Evolutionary conservation across 352 stramenopile species (phyloP).

Genomic region (Discostella stelligera): DNA sequence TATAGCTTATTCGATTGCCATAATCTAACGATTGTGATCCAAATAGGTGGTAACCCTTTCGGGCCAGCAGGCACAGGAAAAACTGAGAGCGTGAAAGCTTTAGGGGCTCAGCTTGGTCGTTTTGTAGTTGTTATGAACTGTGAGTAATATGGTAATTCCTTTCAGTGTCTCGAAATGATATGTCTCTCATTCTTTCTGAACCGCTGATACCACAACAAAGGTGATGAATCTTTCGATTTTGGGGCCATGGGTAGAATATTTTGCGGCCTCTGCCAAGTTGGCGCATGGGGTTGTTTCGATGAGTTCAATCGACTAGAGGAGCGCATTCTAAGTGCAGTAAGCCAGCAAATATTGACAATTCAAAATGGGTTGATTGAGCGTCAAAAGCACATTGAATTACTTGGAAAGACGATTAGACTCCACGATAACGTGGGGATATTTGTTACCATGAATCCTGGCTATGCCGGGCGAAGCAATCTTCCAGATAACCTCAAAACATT

Average conservation of each 20-base stretch:
- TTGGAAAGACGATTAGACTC: conserved; percentile 93
- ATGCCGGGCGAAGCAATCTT: conserved; percentile 93
- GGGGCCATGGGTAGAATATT: conserved; percentile 99
- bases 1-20: background rate
- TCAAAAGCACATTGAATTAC: conserved; percentile 89
- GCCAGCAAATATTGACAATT: conserved; percentile 99
- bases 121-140: conserved; percentile 99
- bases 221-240: conserved; percentile 99
- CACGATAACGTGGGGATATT: conserved; percentile 99
- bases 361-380: conserved; percentile 93
- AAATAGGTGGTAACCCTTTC: conserved; percentile 85
- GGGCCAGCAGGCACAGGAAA: conserved; percentile 99
- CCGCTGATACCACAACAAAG: background rate
- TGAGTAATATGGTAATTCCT: conserved; percentile 26
- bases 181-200: conserved; percentile 9
- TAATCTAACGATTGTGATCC: conserved; percentile 3
- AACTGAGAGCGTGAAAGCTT: conserved; percentile 99
- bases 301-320: conserved; percentile 99
- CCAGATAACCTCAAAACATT: conserved; percentile 95
- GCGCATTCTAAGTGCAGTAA: conserved; percentile 98
- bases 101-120: conserved; percentile 96
- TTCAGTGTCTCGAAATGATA: background rate
- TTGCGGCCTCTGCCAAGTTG: conserved; percentile 98
- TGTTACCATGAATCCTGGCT: conserved; percentile 99
- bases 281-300: conserved; percentile 99